Percentiles rank a stretch among this genome's conserved stretches.
Conservation (phyloP, 1,139 yeast genomes). For the Pichia terricola region DNA sequence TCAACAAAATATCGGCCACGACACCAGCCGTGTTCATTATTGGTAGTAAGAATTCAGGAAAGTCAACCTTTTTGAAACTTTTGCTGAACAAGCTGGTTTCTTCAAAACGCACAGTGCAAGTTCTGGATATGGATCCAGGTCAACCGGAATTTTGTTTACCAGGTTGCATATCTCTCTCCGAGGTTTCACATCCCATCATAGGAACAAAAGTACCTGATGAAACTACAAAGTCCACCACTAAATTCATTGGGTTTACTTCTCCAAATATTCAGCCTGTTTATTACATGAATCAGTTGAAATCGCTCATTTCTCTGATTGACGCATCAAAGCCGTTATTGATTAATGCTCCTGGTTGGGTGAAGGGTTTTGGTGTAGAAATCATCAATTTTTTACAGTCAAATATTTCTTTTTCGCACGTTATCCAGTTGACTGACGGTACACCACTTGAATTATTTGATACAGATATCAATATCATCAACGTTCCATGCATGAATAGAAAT, state of each 20-base stretch:
- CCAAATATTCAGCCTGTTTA: conserved; percentile 62
- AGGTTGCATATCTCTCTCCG: conserved; percentile 48
- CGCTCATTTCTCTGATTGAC: conserved; percentile 29
- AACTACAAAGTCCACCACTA: background rate
- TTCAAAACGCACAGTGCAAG: conserved; percentile 20
- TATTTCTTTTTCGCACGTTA: conserved; percentile 46
- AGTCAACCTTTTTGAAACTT: conserved; percentile 59
- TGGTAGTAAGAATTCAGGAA: conserved; percentile 76
- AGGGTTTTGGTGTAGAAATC: conserved; percentile 74
- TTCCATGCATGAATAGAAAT: background rate
- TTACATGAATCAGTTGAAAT: conserved; percentile 39
- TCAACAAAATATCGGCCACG: conserved; percentile 9
- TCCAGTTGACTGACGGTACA: conserved; percentile 28
- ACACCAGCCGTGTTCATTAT: conserved; percentile 27
- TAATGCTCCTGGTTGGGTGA: conserved; percentile 91
- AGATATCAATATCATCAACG: conserved; percentile 3
- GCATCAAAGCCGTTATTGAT: conserved; percentile 42
- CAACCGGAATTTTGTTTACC: conserved; percentile 77
- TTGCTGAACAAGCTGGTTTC: conserved; percentile 37
- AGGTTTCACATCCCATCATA: conserved; percentile 24
- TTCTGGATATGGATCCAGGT: conserved; percentile 84
- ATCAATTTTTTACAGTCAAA: conserved; percentile 38
- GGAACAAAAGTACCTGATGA: conserved; percentile 24
- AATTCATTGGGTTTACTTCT: conserved; percentile 50
- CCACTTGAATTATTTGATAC: conserved; percentile 1